A percentile compares a stretch with the other conserved stretches of the same genome.
Conservation (phyloP, 2,329 filamentous ascomycete species). For the Cladosporium sp. region DNA sequence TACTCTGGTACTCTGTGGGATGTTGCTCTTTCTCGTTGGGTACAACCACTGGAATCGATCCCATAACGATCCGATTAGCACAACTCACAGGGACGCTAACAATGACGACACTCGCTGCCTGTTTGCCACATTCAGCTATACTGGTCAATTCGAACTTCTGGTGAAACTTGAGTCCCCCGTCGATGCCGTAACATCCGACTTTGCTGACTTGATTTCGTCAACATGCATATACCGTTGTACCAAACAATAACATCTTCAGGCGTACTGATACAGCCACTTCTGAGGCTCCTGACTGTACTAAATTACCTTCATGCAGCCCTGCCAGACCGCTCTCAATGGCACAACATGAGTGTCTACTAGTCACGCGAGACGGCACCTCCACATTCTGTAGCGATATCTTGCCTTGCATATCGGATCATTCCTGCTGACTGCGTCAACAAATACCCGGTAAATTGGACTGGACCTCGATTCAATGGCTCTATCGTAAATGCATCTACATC, state of each 20-base stretch:
- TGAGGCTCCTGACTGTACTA: not conserved
- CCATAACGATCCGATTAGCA: not conserved
- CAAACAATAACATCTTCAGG: not conserved
- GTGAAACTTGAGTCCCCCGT: not conserved
- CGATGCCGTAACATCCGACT: not conserved
- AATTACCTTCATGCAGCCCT: not conserved
- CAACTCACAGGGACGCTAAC: not conserved
- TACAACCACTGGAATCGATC: not conserved
- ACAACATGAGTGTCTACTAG: not conserved
- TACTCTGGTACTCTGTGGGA: not conserved
- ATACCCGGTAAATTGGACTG: not conserved
- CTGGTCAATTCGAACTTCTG: not conserved
- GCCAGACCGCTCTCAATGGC: slow-evolving; percentile 3
- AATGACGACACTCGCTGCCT: not conserved
- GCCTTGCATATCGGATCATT: not conserved
- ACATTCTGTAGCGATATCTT: not conserved
- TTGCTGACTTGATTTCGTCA: not conserved
- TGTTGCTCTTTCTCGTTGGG: not conserved
- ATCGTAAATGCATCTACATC: not conserved
- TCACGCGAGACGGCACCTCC: not conserved
- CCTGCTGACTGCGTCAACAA: not conserved
- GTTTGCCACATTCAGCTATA: not conserved
- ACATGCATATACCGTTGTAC: not conserved
- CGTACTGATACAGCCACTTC: not conserved
- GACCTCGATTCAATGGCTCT: not conserved